A percentile compares a stretch with the other conserved stretches of the same genome.
These are phyloP conservation scores for Flueggea neowawraea DNA, from an alignment of 441 rosid species.

Conservation along the genomic window DNA sequence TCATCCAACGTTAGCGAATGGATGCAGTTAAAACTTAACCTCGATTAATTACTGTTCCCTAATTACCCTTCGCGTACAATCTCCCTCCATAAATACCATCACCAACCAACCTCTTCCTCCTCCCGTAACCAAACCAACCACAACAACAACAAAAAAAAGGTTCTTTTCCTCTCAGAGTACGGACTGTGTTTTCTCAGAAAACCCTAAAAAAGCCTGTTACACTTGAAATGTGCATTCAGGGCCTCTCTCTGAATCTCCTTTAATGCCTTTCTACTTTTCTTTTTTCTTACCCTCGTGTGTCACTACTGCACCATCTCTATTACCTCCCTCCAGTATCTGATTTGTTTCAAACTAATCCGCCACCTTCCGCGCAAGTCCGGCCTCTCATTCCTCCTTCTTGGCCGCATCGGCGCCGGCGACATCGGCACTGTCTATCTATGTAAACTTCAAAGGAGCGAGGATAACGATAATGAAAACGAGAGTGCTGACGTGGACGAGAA, in stretches of 20 bases:
- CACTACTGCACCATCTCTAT: neutral
- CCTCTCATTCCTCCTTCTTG: conserved; percentile 57
- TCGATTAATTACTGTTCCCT: neutral
- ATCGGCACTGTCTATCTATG: conserved; percentile 90
- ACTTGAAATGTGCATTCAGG: conserved; percentile 20
- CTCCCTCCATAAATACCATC: conserved; percentile 37
- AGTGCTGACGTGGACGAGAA: neutral
- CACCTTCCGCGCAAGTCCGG: conserved; percentile 23
- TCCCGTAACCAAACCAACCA: neutral
- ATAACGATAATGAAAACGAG: conserved; percentile 5
- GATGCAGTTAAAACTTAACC: neutral
- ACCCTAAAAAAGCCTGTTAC: conserved; percentile 14
- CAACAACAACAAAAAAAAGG: neutral
- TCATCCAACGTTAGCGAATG: conserved; percentile 28
- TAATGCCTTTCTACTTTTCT: neutral
- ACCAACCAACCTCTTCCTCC: conserved; percentile 16
- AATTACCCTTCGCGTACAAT: conserved; percentile 5
- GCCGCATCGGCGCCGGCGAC: conserved; percentile 88
- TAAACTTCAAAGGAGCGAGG: conserved; percentile 24
- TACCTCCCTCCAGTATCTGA: neutral
- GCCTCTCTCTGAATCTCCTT: conserved; percentile 4
- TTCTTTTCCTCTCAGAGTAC: conserved; percentile 10
- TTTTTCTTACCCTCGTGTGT: too few relatives aligned
- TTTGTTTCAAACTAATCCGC: too few relatives aligned
- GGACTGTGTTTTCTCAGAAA: neutral